Percentiles rank a stretch among this genome's conserved stretches.
phyloP scores from a whole-genome alignment of 2,329 filamentous ascomycete species.

The Decorospora gaudefroyi region DNA sequence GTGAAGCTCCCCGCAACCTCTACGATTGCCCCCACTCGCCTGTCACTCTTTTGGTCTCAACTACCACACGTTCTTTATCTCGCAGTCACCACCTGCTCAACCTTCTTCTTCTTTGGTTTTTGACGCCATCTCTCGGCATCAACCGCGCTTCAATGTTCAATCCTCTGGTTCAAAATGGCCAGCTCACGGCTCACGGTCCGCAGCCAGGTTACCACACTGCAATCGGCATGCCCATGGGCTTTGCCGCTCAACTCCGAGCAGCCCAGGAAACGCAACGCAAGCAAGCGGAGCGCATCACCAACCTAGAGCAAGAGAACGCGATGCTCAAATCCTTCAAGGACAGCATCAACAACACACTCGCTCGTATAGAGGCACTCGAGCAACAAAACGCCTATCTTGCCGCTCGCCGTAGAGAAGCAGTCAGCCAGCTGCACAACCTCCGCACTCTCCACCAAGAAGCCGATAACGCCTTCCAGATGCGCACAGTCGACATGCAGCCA shows the following conservation, averaged over 20 bases:
- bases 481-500: constrained; percentile 18
- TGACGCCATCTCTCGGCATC: too few relatives aligned
- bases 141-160: too few relatives aligned
- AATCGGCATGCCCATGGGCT: constrained; percentile 20
- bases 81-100: too few relatives aligned
- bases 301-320: constrained; percentile 19
- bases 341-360: neutral
- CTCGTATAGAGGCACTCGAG: constrained; percentile 21
- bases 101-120: too few relatives aligned
- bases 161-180: too few relatives aligned
- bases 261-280: constrained; percentile 17
- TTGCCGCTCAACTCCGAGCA: constrained; percentile 18
- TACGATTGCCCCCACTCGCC: too few relatives aligned
- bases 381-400: constrained; percentile 8
- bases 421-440: constrained; percentile 22
- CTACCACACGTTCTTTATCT: too few relatives aligned
- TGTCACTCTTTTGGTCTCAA: too few relatives aligned
- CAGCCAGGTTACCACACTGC: neutral
- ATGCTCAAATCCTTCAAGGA: constrained; percentile 6
- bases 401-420: constrained; percentile 23
- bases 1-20: too few relatives aligned
- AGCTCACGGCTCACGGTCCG: neutral
- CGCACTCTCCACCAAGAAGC: constrained; percentile 26
- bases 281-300: constrained; percentile 13
- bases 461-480: constrained; percentile 23